Conservation (phyloP, 1,139 yeast genomes). For the Blastobotrys proliferans region DNA sequence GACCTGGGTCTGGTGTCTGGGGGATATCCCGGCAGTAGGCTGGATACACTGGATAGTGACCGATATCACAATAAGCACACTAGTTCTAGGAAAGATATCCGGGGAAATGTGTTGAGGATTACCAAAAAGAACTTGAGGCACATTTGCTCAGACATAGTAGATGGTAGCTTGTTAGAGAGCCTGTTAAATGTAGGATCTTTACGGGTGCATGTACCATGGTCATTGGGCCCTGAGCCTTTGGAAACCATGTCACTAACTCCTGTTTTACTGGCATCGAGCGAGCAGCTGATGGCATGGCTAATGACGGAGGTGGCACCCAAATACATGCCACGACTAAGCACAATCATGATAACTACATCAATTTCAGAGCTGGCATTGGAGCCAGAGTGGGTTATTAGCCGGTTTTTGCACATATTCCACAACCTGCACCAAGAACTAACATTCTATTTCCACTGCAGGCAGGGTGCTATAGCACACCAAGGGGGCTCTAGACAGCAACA, state of each 20-base stretch:
- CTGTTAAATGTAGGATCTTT: background rate
- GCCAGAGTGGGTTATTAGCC: background rate
- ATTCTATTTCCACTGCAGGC: too few relatives aligned
- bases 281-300: conserved; percentile 1
- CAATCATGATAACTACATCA: background rate
- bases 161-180: background rate
- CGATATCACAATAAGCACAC: too few relatives aligned
- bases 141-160: conserved; percentile 4
- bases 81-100: too few relatives aligned
- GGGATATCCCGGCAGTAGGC: too few relatives aligned
- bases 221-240: background rate
- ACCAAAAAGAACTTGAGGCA: conserved; percentile 1
- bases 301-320: background rate
- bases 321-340: background rate
- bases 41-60: too few relatives aligned
- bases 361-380: background rate
- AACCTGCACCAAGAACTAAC: background rate
- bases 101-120: conserved; percentile 1
- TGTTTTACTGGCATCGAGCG: conserved; percentile 1
- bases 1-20: too few relatives aligned
- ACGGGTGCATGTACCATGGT: conserved; percentile 1
- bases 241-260: background rate
- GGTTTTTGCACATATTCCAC: background rate
- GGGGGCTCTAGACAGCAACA: too few relatives aligned
- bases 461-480: too few relatives aligned